A percentile compares a stretch with the other conserved stretches of the same genome.
These are phyloP conservation scores for Suillus occidentalis DNA, from an alignment of 768 basidiomycete species.

Conservation along the genomic window DNA sequence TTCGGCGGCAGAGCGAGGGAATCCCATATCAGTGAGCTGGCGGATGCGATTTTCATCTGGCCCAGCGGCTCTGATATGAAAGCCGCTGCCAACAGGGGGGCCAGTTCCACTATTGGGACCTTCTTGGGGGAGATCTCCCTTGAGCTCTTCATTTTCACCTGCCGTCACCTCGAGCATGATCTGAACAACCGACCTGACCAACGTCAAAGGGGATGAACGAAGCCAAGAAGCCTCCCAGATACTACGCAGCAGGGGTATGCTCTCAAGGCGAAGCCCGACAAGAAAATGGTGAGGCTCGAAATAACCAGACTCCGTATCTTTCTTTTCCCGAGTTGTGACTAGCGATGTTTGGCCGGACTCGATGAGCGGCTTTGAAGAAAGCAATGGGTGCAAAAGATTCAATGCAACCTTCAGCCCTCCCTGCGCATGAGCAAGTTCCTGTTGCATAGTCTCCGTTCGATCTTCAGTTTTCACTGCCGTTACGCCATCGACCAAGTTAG, in stretches of 20 bases:
- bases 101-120: constrained; percentile 30
- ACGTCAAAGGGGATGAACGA: constrained; percentile 65
- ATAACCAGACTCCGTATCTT: constrained; percentile 72
- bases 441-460: constrained; percentile 55
- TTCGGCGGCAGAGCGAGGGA: constrained; percentile 84
- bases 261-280: constrained; percentile 70
- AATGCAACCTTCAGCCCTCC: constrained; percentile 81
- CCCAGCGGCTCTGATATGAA: constrained; percentile 39
- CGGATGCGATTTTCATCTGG: constrained; percentile 79
- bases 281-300: constrained; percentile 89
- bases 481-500: constrained; percentile 56
- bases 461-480: constrained; percentile 51
- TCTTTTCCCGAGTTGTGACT: constrained; percentile 73
- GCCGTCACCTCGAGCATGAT: constrained; percentile 79
- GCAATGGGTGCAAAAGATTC: constrained; percentile 71
- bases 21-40: constrained; percentile 95
- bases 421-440: constrained; percentile 74
- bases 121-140: constrained; percentile 43
- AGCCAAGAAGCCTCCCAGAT: constrained; percentile 90
- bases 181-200: constrained; percentile 75
- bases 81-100: constrained; percentile 32
- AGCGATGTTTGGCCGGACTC: constrained; percentile 83
- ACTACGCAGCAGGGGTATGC: constrained; percentile 62
- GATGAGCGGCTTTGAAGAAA: constrained; percentile 77
- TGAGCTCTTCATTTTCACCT: constrained; percentile 76